Evolutionary conservation across 2,329 filamentous ascomycete species (phyloP).

Genomic region (Aspergillus ochraceoroseus): DNA sequence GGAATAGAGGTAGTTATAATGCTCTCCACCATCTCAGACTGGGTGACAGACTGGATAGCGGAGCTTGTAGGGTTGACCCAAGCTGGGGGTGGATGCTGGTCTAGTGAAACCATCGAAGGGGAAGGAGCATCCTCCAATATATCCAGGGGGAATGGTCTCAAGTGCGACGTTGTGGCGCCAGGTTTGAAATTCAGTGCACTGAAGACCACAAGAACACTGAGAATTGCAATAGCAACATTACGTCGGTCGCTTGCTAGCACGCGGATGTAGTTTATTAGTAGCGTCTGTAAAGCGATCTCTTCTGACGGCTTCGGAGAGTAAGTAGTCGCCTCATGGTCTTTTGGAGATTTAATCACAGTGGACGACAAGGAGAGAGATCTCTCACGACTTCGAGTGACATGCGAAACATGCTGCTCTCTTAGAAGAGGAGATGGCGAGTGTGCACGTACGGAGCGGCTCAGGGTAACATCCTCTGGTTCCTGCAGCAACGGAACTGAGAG

Average conservation of each 20-base stretch:
- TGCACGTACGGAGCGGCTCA: constrained; percentile 8
- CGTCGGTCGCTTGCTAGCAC: constrained; percentile 50
- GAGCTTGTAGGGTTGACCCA: constrained; percentile 1
- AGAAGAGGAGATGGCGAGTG: constrained; percentile 2
- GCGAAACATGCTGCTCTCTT: constrained; percentile 1
- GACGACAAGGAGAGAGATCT: constrained; percentile 4
- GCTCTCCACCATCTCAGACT: neutral
- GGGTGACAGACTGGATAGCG: neutral
- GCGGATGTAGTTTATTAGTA: constrained; percentile 52
- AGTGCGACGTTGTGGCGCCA: constrained; percentile 3
- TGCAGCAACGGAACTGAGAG: constrained; percentile 13
- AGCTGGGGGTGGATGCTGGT: constrained; percentile 5
- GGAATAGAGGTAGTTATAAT: neutral
- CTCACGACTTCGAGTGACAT: neutral
- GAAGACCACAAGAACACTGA: constrained; percentile 44
- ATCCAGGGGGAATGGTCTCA: constrained; percentile 19
- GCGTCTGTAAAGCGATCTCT: constrained; percentile 50
- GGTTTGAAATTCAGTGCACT: constrained; percentile 29
- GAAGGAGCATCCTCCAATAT: constrained; percentile 8
- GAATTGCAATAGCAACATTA: constrained; percentile 49
- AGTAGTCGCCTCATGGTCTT: constrained; percentile 4
- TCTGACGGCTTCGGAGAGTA: constrained; percentile 13
- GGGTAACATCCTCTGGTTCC: constrained; percentile 17
- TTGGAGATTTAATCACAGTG: constrained; percentile 4
- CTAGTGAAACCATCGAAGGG: constrained; percentile 5